phyloP scores from a whole-genome alignment of 495 filamentous ascomycete species.

The Peziza echinospora region DNA sequence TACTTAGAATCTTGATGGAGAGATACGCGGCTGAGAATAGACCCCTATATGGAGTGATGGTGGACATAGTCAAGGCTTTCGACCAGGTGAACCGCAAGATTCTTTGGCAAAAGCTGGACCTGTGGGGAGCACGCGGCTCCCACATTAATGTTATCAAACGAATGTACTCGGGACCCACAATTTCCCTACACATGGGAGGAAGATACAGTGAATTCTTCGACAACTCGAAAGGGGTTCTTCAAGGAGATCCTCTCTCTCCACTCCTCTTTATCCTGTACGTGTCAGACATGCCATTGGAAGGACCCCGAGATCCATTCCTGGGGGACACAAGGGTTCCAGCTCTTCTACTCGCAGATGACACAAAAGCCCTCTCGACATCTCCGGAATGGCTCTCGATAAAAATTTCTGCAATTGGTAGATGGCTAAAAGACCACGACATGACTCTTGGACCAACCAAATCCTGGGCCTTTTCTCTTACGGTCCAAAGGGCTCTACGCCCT shows the following conservation, averaged over 20 bases:
- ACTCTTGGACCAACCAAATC: no score
- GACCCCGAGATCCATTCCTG: neutral
- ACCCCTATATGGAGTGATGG: neutral
- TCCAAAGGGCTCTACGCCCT: no score
- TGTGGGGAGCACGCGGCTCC: neutral
- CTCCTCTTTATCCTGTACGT: conserved; percentile 1
- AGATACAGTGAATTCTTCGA: neutral
- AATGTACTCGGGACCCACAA: neutral
- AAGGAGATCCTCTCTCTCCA: conserved; percentile 1
- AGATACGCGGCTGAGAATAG: neutral
- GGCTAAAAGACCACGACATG: no score
- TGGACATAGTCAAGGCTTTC: neutral
- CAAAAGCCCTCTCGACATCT: neutral
- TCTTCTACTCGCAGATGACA: neutral
- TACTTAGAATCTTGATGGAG: neutral
- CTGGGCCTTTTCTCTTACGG: no score
- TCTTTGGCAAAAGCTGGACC: neutral
- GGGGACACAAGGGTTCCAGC: neutral
- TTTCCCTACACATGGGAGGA: neutral
- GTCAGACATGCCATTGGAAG: neutral
- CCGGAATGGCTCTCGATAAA: neutral
- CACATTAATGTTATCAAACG: neutral
- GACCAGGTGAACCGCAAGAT: neutral
- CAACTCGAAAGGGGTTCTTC: neutral
- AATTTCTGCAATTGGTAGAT: no score